A percentile compares a stretch with the other conserved stretches of the same genome.
These are phyloP conservation scores for Serendipita sp. DNA, from an alignment of 768 basidiomycete genomes.

Conservation along the genomic window DNA sequence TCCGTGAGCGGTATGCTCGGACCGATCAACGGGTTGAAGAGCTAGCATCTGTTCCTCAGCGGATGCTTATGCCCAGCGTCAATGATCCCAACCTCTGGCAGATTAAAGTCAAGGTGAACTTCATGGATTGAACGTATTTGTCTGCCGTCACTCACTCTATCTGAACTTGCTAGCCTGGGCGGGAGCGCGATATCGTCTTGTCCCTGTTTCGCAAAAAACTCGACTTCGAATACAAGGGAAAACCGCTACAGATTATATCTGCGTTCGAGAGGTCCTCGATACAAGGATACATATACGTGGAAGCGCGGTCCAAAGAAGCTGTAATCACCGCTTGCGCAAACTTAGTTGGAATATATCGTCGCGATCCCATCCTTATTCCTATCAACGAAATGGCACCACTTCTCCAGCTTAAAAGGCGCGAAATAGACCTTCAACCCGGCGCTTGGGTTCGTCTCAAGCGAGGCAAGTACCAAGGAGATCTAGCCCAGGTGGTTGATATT, in stretches of 20 bases:
- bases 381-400: conserved; percentile 97
- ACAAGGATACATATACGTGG: conserved; percentile 91
- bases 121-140: background rate
- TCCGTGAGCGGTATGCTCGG: conserved; percentile 64
- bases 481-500: conserved; percentile 89
- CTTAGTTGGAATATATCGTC: conserved; percentile 81
- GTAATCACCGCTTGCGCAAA: conserved; percentile 76
- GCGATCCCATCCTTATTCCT: conserved; percentile 71
- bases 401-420: conserved; percentile 89
- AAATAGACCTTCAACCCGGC: conserved; percentile 63
- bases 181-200: conserved; percentile 84
- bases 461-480: conserved; percentile 84
- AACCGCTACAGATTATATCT: conserved; percentile 73
- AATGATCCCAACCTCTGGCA: conserved; percentile 95
- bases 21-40: conserved; percentile 70
- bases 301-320: conserved; percentile 74
- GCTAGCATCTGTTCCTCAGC: conserved; percentile 84
- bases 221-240: conserved; percentile 59
- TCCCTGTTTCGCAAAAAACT: conserved; percentile 90
- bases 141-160: background rate
- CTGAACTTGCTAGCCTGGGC: conserved; percentile 45
- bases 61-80: conserved; percentile 88
- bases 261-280: conserved; percentile 94
- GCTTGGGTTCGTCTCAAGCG: conserved; percentile 92
- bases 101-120: conserved; percentile 70